A percentile compares a stretch with the other conserved stretches of the same genome.
Conservation (phyloP, 306 rosid genomes). For the Abrus precatorius region DNA sequence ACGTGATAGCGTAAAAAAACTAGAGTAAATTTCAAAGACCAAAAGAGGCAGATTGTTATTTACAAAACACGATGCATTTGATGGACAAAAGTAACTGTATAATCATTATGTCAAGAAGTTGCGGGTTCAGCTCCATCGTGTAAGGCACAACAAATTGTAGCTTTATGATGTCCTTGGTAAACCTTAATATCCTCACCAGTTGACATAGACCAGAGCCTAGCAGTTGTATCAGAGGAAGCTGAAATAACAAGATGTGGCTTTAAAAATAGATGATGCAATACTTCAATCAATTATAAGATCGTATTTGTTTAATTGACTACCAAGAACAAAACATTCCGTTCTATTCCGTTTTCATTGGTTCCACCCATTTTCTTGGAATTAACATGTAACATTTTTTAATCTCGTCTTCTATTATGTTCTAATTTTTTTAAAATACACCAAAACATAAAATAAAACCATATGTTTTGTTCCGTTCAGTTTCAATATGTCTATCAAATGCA, state of each 20-base stretch:
- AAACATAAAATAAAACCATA: too few species aligned
- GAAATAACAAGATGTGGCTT: slow-evolving; percentile 45
- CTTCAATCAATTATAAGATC: background rate
- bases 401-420: too few species aligned
- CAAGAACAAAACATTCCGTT: background rate
- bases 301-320: slow-evolving; percentile 12
- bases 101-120: slow-evolving; percentile 53
- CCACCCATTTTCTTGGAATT: too few species aligned
- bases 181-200: slow-evolving; percentile 85
- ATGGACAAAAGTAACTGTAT: background rate
- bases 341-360: too few species aligned
- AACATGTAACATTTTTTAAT: too few species aligned
- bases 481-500: too few species aligned
- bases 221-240: slow-evolving; percentile 97
- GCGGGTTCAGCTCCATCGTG: slow-evolving; percentile 96
- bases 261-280: slow-evolving; percentile 3
- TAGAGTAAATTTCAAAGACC: slow-evolving; percentile 5
- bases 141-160: slow-evolving; percentile 93
- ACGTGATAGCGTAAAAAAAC: slow-evolving; percentile 9
- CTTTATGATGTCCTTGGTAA: slow-evolving; percentile 97
- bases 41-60: slow-evolving; percentile 25
- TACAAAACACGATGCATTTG: slow-evolving; percentile 45
- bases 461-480: too few species aligned
- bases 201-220: slow-evolving; percentile 95
- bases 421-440: too few species aligned